Evolutionary conservation across 192 early-diverging fungal genomes (phyloP).

Genomic region (Pilobolus umbonatus): DNA sequence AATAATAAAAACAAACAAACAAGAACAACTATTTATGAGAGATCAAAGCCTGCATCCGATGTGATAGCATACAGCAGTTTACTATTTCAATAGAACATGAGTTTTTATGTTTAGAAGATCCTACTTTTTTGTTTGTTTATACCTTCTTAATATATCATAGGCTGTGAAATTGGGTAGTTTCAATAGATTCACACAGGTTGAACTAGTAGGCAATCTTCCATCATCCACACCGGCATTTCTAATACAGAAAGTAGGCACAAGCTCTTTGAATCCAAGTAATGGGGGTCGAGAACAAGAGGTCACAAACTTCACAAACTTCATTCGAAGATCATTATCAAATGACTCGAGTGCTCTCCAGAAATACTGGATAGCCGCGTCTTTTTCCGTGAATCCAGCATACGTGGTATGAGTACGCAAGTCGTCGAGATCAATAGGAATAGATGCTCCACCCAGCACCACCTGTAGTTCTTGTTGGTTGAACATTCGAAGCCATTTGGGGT

Average conservation of each 20-base stretch:
- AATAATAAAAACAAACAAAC: not conserved
- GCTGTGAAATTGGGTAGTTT: conserved; percentile 80
- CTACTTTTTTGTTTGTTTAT: conserved; percentile 13
- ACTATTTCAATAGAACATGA: conserved; percentile 21
- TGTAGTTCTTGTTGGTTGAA: conserved; percentile 95
- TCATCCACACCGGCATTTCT: conserved; percentile 63
- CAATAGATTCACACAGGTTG: conserved; percentile 85
- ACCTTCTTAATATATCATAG: conserved; percentile 49
- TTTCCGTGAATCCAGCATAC: conserved; percentile 66
- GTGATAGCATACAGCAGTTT: conserved; percentile 88
- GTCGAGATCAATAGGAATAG: conserved; percentile 67
- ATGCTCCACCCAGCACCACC: conserved; percentile 77
- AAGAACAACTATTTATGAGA: conserved; percentile 72
- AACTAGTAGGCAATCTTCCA: conserved; percentile 73
- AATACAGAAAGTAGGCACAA: conserved; percentile 71
- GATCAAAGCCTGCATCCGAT: conserved; percentile 86
- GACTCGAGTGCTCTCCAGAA: conserved; percentile 56
- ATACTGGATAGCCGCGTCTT: conserved; percentile 68
- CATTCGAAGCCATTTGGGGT: conserved; percentile 84
- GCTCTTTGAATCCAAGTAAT: conserved; percentile 79
- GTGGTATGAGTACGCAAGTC: conserved; percentile 73
- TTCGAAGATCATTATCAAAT: conserved; percentile 41
- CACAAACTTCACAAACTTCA: conserved; percentile 75
- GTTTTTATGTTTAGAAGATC: conserved; percentile 7
- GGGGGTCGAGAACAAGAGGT: conserved; percentile 91